Conservation (phyloP, 106 monocot species). For the Alisma plantagoaquatica region DNA sequence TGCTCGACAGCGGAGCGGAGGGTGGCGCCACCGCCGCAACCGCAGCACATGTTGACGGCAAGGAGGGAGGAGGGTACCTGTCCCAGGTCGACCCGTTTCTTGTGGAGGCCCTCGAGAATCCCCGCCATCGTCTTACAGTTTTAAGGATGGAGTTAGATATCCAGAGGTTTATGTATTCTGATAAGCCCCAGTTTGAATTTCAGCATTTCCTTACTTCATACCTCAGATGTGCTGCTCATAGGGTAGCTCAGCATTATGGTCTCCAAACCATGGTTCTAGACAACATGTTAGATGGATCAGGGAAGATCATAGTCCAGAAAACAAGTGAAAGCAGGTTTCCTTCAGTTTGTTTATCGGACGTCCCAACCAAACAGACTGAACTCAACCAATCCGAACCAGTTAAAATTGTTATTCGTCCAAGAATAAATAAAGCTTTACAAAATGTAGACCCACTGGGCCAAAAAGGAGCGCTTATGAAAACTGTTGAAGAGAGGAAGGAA, state of each 20-base stretch:
- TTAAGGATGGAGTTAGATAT: too few species aligned
- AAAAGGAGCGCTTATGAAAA: slow-evolving; percentile 27
- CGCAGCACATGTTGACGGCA: too few species aligned
- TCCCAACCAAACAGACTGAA: slow-evolving; percentile 46
- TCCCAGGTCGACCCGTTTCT: slow-evolving; percentile 19
- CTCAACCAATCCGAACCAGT: slow-evolving; percentile 22
- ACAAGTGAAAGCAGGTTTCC: slow-evolving; percentile 48
- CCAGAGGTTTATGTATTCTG: too few species aligned
- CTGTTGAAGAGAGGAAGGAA: slow-evolving; percentile 73
- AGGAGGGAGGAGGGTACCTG: not conserved
- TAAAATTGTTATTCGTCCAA: slow-evolving; percentile 62
- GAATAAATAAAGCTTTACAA: slow-evolving; percentile 27
- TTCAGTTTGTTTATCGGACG: slow-evolving; percentile 40
- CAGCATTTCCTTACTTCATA: too few species aligned
- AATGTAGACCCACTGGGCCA: slow-evolving; percentile 17
- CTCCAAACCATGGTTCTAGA: too few species aligned
- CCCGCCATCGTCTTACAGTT: slow-evolving; percentile 19
- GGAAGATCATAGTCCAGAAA: slow-evolving; percentile 53
- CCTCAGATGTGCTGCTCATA: too few species aligned
- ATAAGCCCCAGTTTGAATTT: too few species aligned
- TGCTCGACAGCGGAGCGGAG: too few species aligned
- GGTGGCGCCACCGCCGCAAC: too few species aligned
- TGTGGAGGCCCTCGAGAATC: slow-evolving; percentile 26
- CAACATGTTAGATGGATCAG: slow-evolving; percentile 3
- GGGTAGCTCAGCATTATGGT: too few species aligned